Base-by-base conservation (phyloP, 352 stramenopile genomes). In the Halophytophthora polymorphica region DNA sequence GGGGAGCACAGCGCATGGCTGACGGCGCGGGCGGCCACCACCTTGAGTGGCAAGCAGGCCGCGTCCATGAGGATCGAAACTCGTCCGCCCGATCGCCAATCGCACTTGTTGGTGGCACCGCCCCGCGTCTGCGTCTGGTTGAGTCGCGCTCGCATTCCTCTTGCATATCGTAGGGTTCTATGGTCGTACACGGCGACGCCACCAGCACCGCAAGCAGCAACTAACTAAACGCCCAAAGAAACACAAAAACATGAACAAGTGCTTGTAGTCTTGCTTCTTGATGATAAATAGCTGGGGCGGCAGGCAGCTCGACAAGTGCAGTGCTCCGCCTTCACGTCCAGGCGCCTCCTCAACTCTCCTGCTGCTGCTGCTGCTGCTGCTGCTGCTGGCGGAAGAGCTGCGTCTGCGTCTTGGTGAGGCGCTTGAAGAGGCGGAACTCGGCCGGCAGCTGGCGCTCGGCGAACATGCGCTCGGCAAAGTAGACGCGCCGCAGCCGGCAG, bases 401-500 rank as follows among this genome's bases (percentile, higher is more conserved):
- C 2, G 50, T 61, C 50, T 80, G 65, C 33, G 50, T 34, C 43
- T 69, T 72, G n/a, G 35, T 69, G 14, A 84, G 65, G 4, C 65
- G 58, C 29, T 69, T 70, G 51, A 69, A 83, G 25, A 87, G 61
- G 4, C 76, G 68, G 58, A 85, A 80, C 53, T 85, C 73, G 14
- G 59, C 31, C 1, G 73, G 76, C 14, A 83, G 55, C 47, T 75
- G 46, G 13, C 48, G 33, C 51, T 83, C 71, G 0, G 69, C 43
- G 23, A 66, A 43, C 63, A 81, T 66, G 38, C 44, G 34, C 18
- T 87, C 76, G 0, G 71, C 58, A 56, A 87, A 83, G 52, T 77
- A 87, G 37, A 85, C 54, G 17, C 73, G 71, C 0, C 76, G 69
- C 35, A 87, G 64, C 43, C 76, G 71, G 64, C 73, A 87, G 50